Evolutionary conservation across 2,329 filamentous ascomycete species (phyloP).

Genomic region (Raffaelea albimanens): DNA sequence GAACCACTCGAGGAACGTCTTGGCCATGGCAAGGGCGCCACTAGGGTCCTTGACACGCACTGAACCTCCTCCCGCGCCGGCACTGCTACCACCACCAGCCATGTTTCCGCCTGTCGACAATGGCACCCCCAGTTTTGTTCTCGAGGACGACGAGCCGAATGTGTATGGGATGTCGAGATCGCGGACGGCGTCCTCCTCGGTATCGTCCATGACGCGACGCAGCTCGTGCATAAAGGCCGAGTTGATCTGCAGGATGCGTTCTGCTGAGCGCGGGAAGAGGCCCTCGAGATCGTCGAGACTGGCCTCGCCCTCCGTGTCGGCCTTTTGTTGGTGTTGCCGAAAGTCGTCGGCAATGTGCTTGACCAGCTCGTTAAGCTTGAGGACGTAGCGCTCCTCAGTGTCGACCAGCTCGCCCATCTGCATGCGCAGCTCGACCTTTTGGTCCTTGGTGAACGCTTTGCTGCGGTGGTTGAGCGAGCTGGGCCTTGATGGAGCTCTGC

Average conservation of each 20-base stretch:
- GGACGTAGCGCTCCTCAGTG: slow-evolving; percentile 89
- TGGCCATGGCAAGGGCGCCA: slow-evolving; percentile 69
- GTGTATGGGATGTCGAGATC: slow-evolving; percentile 56
- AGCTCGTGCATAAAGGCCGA: slow-evolving; percentile 70
- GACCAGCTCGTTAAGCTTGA: slow-evolving; percentile 76
- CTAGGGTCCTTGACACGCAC: slow-evolving; percentile 58
- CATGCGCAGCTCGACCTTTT: slow-evolving; percentile 76
- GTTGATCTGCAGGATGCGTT: slow-evolving; percentile 74
- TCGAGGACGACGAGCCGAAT: slow-evolving; percentile 19
- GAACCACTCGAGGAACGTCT: slow-evolving; percentile 81
- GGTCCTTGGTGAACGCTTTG: slow-evolving; percentile 67
- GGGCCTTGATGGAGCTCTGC: slow-evolving; percentile 78
- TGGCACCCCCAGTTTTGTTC: no score
- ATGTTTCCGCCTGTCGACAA: not conserved
- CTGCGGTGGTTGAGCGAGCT: slow-evolving; percentile 64
- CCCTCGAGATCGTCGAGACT: slow-evolving; percentile 53
- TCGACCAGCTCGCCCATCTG: slow-evolving; percentile 86
- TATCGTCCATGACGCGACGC: slow-evolving; percentile 67
- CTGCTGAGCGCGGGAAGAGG: slow-evolving; percentile 73
- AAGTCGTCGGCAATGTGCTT: slow-evolving; percentile 74
- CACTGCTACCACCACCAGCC: not conserved
- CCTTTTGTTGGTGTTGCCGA: slow-evolving; percentile 48
- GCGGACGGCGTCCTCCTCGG: slow-evolving; percentile 67
- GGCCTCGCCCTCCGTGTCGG: slow-evolving; percentile 60
- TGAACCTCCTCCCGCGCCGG: slow-evolving; percentile 23